phyloP scores from a whole-genome alignment of 805 yeast species.

The Zygosaccharomyces bisporus region DNA sequence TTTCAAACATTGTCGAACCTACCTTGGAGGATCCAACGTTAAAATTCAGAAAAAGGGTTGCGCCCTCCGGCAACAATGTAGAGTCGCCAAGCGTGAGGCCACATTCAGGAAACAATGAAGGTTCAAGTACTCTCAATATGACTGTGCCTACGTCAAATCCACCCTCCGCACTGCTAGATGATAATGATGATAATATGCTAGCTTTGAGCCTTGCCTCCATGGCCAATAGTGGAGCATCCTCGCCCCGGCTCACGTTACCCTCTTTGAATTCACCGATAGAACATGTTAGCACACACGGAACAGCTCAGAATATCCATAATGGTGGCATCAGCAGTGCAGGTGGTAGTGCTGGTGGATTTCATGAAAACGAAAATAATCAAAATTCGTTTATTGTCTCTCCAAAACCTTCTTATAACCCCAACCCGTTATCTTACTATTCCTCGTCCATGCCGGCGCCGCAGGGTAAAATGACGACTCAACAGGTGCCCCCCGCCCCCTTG shows the following conservation, averaged over 20 bases:
- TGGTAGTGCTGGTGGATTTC: background rate
- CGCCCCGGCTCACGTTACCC: constrained; percentile 33
- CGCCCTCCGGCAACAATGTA: constrained; percentile 11
- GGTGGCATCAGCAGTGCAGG: background rate
- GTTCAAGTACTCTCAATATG: constrained; percentile 10
- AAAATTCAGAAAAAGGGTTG: constrained; percentile 25
- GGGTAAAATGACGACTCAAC: constrained; percentile 3
- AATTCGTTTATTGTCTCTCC: constrained; percentile 22
- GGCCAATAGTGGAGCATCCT: constrained; percentile 37
- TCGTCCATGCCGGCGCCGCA: constrained; percentile 9
- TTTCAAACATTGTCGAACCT: constrained; percentile 37
- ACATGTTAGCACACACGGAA: constrained; percentile 11
- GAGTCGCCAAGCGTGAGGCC: constrained; percentile 10
- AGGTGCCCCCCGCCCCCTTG: constrained; percentile 16
- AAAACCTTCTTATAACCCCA: constrained; percentile 25
- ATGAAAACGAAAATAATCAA: constrained; percentile 12
- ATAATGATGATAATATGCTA: constrained; percentile 35
- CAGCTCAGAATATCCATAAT: constrained; percentile 3
- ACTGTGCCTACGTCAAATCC: constrained; percentile 17
- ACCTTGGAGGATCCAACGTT: constrained; percentile 37
- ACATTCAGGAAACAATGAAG: constrained; percentile 6
- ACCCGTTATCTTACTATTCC: constrained; percentile 23
- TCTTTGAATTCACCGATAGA: constrained; percentile 29
- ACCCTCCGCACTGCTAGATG: constrained; percentile 26
- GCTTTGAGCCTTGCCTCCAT: constrained; percentile 36